Evolutionary conservation across 148 eudicot genomes (phyloP).

Genomic region (Rhododendron simsii): DNA sequence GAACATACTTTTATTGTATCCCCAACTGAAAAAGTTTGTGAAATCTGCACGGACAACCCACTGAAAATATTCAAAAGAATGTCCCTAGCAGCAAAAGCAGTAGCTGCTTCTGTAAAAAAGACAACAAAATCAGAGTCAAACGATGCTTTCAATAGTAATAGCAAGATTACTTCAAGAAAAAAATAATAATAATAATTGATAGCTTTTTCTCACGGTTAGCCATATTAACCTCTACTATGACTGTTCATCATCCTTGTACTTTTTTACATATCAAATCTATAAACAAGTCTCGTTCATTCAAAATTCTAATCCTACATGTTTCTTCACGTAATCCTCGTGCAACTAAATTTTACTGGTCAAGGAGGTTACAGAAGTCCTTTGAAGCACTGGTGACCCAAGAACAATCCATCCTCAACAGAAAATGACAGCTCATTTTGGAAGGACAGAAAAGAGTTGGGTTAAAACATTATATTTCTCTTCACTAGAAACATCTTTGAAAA

Average conservation of each 20-base stretch:
- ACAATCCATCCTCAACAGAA: neutral
- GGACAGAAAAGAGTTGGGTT: neutral
- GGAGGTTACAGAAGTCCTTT: neutral
- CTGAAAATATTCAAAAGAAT: conserved; percentile 85
- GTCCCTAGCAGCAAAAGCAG: conserved; percentile 91
- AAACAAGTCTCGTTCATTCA: neutral
- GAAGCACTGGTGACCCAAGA: neutral
- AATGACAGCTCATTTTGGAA: neutral
- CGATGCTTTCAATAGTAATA: neutral
- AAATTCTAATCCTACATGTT: too few species aligned
- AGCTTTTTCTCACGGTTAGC: neutral
- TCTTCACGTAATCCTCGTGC: too few species aligned
- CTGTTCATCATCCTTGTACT: neutral
- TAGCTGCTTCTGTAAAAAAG: conserved; percentile 70
- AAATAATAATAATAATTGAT: neutral
- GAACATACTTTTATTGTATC: conserved; percentile 80
- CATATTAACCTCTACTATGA: neutral
- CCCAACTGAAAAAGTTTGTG: conserved; percentile 82
- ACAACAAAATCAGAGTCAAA: neutral
- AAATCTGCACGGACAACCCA: conserved; percentile 75
- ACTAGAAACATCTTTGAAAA: neutral
- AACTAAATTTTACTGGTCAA: neutral
- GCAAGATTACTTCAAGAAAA: neutral
- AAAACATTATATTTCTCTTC: neutral
- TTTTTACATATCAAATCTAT: neutral